Base-by-base conservation (phyloP, 1,139 yeast genomes). In the Keqinozyma sinolaborantium region DNA sequence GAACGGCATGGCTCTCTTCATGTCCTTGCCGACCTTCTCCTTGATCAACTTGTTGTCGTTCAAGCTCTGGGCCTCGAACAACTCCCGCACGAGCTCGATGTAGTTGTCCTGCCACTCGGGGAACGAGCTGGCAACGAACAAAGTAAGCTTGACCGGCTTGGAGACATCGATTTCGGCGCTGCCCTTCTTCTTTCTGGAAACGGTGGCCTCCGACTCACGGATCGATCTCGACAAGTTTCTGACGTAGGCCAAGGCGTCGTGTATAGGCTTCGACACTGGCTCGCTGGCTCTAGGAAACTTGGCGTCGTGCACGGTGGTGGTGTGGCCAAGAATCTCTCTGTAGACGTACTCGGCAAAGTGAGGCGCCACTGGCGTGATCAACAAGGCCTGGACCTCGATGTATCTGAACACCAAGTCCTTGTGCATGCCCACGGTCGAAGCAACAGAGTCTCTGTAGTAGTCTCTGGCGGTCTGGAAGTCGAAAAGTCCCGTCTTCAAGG, bases 1-100 rank as follows among this genome's bases (percentile, higher is more conserved):
- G 59, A 90, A 92, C 39, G 97, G 97, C 98, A 94, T 92, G 40
- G 95, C 97, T 48, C 95, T 81, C 73, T 88, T 88, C 83, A 90
- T 79, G 49, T 83, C 92, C 56, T 78, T 79, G 42, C 83, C 83
- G 38, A 83, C 79, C 51, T 65, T 75, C 43, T 75, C 71, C 56
- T 74, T 81, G 43, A 83, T 67, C 35, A 60, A 62, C 47, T 72
- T 73, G 60, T 71, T 79, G 53, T 83, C 88, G 39, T 77, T 69
- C 47, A 83, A 66, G 20, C 72, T 58, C 16, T 76, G 78, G 29
- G 57, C 58, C 44, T 83, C 92, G 53, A 83, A 85, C 45, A 88
- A 72, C 45, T 83, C 82, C 48, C 88, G 78, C 23, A 87, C 94
- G 38, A 92, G 62, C 44, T 85, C 92, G 50, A 92, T 81, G 62